These are phyloP conservation scores for Backusella mclennaniae DNA, from an alignment of 192 early-diverging fungal species.

Conservation along the genomic window DNA sequence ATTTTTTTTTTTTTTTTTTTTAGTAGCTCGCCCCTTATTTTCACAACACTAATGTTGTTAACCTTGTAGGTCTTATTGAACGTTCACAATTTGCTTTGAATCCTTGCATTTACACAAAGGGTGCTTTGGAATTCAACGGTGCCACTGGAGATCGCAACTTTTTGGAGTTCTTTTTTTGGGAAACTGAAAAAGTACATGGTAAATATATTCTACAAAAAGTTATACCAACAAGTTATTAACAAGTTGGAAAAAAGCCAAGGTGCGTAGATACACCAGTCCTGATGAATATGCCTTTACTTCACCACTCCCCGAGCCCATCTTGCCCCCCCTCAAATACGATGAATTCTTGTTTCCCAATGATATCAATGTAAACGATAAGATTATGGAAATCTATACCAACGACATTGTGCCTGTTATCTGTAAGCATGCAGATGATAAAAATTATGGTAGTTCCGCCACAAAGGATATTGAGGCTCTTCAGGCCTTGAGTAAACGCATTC, in stretches of 20 bases:
- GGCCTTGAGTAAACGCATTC: constrained; percentile 88
- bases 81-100: constrained; percentile 91
- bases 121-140: constrained; percentile 63
- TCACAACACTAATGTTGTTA: background rate
- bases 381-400: constrained; percentile 80
- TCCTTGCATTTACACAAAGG: constrained; percentile 70
- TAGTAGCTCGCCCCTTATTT: no score
- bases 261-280: constrained; percentile 81
- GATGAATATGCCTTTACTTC: constrained; percentile 95
- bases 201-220: background rate
- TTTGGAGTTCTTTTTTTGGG: constrained; percentile 86
- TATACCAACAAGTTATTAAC: background rate
- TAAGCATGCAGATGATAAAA: constrained; percentile 71
- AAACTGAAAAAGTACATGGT: constrained; percentile 92
- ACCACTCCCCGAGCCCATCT: constrained; percentile 79
- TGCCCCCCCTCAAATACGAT: constrained; percentile 83
- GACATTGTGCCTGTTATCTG: constrained; percentile 83
- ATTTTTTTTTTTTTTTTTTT: no score
- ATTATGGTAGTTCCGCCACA: constrained; percentile 94
- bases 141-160: constrained; percentile 69
- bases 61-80: constrained; percentile 80
- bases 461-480: constrained; percentile 93
- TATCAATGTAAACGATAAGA: constrained; percentile 86
- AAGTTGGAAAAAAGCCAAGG: constrained; percentile 39
- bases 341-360: constrained; percentile 67